phyloP scores from a whole-genome alignment of 2,329 filamentous ascomycete genomes.

The Lachnellula occidentalis region DNA sequence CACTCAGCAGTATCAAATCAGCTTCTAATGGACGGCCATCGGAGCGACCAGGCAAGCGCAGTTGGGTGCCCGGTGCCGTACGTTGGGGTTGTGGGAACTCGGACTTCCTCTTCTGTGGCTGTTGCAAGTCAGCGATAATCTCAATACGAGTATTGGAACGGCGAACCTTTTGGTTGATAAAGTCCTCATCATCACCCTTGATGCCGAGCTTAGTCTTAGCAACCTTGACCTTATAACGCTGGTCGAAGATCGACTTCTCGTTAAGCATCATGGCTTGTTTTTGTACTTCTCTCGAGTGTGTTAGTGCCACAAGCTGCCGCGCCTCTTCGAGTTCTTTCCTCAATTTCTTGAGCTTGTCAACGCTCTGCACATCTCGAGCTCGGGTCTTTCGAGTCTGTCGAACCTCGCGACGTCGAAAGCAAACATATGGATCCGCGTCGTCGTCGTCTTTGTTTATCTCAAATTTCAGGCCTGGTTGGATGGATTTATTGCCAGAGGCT shows the following conservation, averaged over 20 bases:
- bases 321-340: constrained; percentile 88
- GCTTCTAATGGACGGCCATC: constrained; percentile 69
- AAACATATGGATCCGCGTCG: constrained; percentile 95
- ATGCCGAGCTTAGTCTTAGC: constrained; percentile 84
- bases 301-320: constrained; percentile 70
- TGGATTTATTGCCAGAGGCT: constrained; percentile 59
- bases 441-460: constrained; percentile 93
- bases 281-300: constrained; percentile 72
- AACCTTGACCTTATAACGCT: constrained; percentile 76
- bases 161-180: constrained; percentile 87
- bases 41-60: constrained; percentile 63
- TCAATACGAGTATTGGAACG: constrained; percentile 30
- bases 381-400: constrained; percentile 92
- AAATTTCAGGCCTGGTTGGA: constrained; percentile 82
- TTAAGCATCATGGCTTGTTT: constrained; percentile 71
- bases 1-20: constrained; percentile 71
- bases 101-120: constrained; percentile 68
- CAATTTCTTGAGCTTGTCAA: constrained; percentile 88
- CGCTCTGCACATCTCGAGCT: constrained; percentile 86
- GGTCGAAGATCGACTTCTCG: constrained; percentile 76
- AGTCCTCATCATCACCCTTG: constrained; percentile 88
- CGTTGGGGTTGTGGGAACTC: constrained; percentile 54
- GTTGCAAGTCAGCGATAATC: constrained; percentile 15
- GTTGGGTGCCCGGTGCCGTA: constrained; percentile 51
- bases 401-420: constrained; percentile 91